These are phyloP conservation scores for Solanum hybrid DNA, from an alignment of 305 asterid genomes.

Conservation along the genomic window DNA sequence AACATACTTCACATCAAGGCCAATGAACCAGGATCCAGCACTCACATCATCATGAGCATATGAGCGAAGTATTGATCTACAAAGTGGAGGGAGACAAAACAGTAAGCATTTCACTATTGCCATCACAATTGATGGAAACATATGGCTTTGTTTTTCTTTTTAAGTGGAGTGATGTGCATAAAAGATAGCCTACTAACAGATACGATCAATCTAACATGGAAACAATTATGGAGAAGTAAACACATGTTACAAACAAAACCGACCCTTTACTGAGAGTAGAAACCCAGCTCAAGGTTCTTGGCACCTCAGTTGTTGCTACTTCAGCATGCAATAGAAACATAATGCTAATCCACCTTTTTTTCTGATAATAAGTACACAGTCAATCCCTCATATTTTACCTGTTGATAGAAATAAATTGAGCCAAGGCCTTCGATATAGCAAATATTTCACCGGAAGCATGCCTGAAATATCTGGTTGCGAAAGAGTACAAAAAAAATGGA, in stretches of 20 bases:
- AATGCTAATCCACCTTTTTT: not conserved
- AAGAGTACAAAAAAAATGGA: not conserved
- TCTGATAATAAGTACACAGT: not conserved
- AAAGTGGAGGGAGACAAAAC: not conserved
- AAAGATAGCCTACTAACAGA: not conserved
- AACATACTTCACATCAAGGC: constrained; percentile 62
- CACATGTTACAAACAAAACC: not conserved
- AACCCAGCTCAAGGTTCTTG: not conserved
- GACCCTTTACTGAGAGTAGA: not conserved
- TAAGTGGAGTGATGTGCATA: not conserved
- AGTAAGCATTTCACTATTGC: not conserved
- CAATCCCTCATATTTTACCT: constrained; percentile 26
- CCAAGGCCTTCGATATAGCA: constrained; percentile 67
- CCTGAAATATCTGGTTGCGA: constrained; percentile 51
- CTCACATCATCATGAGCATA: constrained; percentile 84
- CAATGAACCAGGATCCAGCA: constrained; percentile 84
- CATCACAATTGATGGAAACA: not conserved
- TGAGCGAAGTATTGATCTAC: constrained; percentile 46
- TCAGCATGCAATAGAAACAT: not conserved
- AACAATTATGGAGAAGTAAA: not conserved
- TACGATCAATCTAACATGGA: not conserved
- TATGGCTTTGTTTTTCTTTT: not conserved
- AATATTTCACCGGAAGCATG: constrained; percentile 87
- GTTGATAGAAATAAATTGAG: constrained; percentile 66
- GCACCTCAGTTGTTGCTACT: not conserved